Conservation (phyloP, 179 eudicot species). For the Spinacia oleracea region DNA sequence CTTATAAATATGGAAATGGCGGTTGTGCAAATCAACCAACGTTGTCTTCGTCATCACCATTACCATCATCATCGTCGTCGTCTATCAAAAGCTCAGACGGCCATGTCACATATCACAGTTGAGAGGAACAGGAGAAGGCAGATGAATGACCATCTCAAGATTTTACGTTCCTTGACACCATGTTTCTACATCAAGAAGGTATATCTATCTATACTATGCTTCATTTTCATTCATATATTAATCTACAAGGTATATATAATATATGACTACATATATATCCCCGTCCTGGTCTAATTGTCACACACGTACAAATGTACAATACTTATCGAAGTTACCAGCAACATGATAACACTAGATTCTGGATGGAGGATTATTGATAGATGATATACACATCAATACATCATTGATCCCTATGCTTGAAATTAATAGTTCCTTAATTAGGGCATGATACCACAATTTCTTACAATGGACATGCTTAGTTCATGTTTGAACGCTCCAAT, state of each 20-base stretch:
- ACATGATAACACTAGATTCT: neutral
- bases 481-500: neutral
- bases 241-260: too few species aligned
- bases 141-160: constrained; percentile 95
- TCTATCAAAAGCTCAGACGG: neutral
- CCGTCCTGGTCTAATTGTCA: too few species aligned
- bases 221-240: neutral
- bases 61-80: neutral
- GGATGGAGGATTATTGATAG: too few species aligned
- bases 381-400: too few species aligned
- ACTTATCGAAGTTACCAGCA: too few species aligned
- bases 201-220: neutral
- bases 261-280: too few species aligned
- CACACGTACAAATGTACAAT: too few species aligned
- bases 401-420: neutral
- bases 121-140: constrained; percentile 94
- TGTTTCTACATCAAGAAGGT: constrained; percentile 95
- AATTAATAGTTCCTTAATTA: neutral
- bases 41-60: neutral
- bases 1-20: constrained; percentile 18
- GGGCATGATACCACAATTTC: neutral
- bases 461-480: too few species aligned
- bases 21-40: neutral
- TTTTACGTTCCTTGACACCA: constrained; percentile 81
- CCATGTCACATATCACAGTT: constrained; percentile 90